These are phyloP conservation scores for Ustilago loliicola DNA, from an alignment of 1,284 basidiomycete species.

Conservation along the genomic window DNA sequence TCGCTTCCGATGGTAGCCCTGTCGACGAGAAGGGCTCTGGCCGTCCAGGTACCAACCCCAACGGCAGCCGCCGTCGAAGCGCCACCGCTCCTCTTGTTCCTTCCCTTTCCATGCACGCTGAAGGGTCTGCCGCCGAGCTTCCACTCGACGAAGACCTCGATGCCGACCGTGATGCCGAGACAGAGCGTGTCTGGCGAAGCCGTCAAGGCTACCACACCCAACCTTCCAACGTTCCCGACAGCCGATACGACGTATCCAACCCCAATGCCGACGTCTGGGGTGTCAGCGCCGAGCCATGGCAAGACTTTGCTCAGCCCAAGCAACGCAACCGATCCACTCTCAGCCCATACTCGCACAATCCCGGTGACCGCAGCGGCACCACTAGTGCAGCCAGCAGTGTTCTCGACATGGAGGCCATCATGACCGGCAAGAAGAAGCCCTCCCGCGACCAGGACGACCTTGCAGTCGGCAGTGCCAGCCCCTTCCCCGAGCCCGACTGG, in stretches of 20 bases:
- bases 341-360: slow-evolving; percentile 43
- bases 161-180: slow-evolving; percentile 47
- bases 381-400: slow-evolving; percentile 59
- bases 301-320: slow-evolving; percentile 66
- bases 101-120: slow-evolving; percentile 45
- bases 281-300: slow-evolving; percentile 67
- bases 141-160: slow-evolving; percentile 44
- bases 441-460: slow-evolving; percentile 24
- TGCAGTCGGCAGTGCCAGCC: slow-evolving; percentile 53
- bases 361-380: slow-evolving; percentile 48
- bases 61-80: slow-evolving; percentile 36
- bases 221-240: slow-evolving; percentile 47
- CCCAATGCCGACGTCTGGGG: slow-evolving; percentile 68
- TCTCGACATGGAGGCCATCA: slow-evolving; percentile 66
- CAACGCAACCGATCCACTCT: slow-evolving; percentile 37
- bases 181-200: slow-evolving; percentile 47
- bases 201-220: slow-evolving; percentile 53
- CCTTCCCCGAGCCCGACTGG: slow-evolving; percentile 61
- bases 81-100: slow-evolving; percentile 44
- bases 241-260: slow-evolving; percentile 55
- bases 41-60: slow-evolving; percentile 33
- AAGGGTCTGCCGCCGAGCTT: slow-evolving; percentile 37
- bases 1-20: slow-evolving; percentile 21
- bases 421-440: slow-evolving; percentile 59
- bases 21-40: slow-evolving; percentile 30